phyloP scores from a whole-genome alignment of 345 rosid genomes.

The Brassica carinata region DNA sequence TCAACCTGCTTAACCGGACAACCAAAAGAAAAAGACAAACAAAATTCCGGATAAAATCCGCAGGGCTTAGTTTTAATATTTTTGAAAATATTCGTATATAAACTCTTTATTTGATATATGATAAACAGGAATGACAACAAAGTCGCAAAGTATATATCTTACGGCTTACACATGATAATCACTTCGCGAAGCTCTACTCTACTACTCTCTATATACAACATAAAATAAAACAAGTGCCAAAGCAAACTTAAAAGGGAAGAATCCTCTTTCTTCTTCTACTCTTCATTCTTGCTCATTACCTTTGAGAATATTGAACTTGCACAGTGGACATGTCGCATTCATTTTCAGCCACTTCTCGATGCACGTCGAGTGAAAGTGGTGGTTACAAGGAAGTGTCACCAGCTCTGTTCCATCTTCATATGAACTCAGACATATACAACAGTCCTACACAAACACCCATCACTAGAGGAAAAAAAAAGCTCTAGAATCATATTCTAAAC shows the following conservation, averaged over 20 bases:
- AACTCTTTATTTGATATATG: neutral
- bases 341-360: constrained; percentile 97
- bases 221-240: neutral
- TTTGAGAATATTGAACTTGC: constrained; percentile 95
- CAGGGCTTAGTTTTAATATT: neutral
- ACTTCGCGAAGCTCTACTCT: neutral
- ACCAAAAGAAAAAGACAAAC: neutral
- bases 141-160: neutral
- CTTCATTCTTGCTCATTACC: constrained; percentile 67
- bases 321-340: constrained; percentile 98
- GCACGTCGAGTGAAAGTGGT: constrained; percentile 85
- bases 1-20: neutral
- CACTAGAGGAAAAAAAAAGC: neutral
- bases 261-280: neutral
- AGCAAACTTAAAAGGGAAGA: neutral
- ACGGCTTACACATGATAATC: neutral
- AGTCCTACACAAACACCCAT: constrained; percentile 56
- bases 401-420: constrained; percentile 91
- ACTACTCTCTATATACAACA: neutral
- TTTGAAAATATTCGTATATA: neutral
- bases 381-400: constrained; percentile 90
- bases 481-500: neutral
- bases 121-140: neutral
- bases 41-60: neutral
- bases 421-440: constrained; percentile 87